Conservation (phyloP, 345 rosid species). For the Rubroshorea leprosula region DNA sequence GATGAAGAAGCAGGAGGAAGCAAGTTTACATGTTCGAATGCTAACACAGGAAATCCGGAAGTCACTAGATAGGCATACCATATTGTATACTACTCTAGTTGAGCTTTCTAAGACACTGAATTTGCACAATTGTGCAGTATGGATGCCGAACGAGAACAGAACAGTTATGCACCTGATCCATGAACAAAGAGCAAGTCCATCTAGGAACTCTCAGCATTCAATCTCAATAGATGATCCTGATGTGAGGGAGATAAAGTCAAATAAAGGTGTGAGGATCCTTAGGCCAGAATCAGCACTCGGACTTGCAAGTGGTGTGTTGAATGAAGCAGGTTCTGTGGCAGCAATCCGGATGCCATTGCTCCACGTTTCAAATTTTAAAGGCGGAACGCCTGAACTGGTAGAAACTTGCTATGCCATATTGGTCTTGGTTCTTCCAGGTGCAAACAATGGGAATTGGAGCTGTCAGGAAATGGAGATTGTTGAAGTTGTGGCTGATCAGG, state of each 20-base stretch:
- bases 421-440: conserved; percentile 70
- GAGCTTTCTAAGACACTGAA: conserved; percentile 89
- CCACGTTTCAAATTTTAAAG: conserved; percentile 73
- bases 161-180: conserved; percentile 69
- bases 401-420: conserved; percentile 76
- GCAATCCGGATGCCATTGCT: conserved; percentile 95
- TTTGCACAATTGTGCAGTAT: conserved; percentile 78
- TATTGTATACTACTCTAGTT: conserved; percentile 73
- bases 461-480: conserved; percentile 72
- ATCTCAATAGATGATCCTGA: conserved; percentile 53
- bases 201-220: conserved; percentile 25
- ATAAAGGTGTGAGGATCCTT: conserved; percentile 57
- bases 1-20: conserved; percentile 86
- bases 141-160: conserved; percentile 89
- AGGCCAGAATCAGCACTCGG: conserved; percentile 65
- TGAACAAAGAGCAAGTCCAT: conserved; percentile 46
- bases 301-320: conserved; percentile 50
- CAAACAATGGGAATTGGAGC: conserved; percentile 53
- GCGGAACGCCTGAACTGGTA: conserved; percentile 78
- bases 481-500: conserved; percentile 97
- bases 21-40: conserved; percentile 86
- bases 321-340: conserved; percentile 69
- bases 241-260: conserved; percentile 54
- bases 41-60: conserved; percentile 78
- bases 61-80: conserved; percentile 80